These are phyloP conservation scores for Candida dubliniensis DNA, from an alignment of 1,139 yeast genomes.

Conservation along the genomic window DNA sequence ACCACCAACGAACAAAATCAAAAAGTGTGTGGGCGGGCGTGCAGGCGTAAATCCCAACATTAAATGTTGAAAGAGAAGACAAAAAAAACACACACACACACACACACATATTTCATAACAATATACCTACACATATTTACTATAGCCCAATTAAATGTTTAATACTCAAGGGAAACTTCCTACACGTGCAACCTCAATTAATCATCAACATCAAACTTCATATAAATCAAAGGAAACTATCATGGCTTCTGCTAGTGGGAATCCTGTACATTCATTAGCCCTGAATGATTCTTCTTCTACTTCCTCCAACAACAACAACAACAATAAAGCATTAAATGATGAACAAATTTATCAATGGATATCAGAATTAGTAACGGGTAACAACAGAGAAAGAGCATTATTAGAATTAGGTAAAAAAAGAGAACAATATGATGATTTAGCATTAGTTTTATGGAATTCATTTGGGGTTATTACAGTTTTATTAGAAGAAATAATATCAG, in stretches of 20 bases:
- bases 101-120: no score
- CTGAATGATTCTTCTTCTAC: not conserved
- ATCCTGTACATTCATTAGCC: not conserved
- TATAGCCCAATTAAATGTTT: not conserved
- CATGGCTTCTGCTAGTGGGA: not conserved
- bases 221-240: not conserved
- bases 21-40: no score
- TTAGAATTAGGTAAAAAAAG: slow-evolving; percentile 90
- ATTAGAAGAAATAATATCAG: slow-evolving; percentile 84
- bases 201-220: not conserved
- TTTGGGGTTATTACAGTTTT: slow-evolving; percentile 95
- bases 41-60: no score
- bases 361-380: slow-evolving; percentile 83
- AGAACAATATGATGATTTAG: slow-evolving; percentile 92
- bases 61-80: no score
- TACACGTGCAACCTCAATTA: not conserved
- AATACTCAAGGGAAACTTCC: not conserved
- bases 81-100: no score
- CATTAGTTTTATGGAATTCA: slow-evolving; percentile 91
- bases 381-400: slow-evolving; percentile 88
- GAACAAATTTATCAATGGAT: slow-evolving; percentile 91
- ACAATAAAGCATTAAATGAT: slow-evolving; percentile 72
- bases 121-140: no score
- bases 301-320: no score
- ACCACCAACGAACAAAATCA: no score